phyloP scores from a whole-genome alignment of 805 yeast genomes.

The Metschnikowia bowlesiae region DNA sequence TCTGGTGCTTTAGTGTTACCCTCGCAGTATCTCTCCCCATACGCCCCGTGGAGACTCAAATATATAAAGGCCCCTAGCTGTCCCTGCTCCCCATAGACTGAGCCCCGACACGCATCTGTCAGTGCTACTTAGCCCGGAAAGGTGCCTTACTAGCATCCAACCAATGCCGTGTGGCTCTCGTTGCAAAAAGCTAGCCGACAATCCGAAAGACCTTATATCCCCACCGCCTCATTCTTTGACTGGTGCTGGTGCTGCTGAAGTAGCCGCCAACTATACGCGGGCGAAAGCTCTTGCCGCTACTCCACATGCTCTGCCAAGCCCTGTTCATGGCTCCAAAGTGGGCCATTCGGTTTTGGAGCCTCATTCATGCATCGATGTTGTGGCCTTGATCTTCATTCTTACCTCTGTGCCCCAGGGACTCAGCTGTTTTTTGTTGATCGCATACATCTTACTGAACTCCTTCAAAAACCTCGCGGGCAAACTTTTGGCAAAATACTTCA shows the following conservation, averaged over 20 bases:
- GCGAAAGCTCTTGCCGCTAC: conserved; percentile 2
- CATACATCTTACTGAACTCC: conserved; percentile 27
- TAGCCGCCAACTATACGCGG: conserved; percentile 6
- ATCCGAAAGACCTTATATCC: not conserved
- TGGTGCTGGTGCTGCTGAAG: conserved; percentile 10
- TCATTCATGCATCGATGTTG: conserved; percentile 23
- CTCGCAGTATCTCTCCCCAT: not conserved
- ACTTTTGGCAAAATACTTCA: conserved; percentile 18
- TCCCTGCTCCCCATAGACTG: not conserved
- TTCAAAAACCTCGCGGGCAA: conserved; percentile 28
- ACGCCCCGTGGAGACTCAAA: not conserved
- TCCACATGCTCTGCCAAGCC: not conserved
- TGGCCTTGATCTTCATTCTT: conserved; percentile 29
- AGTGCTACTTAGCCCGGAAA: not conserved
- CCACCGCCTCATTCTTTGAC: conserved; percentile 12
- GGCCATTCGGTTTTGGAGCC: conserved; percentile 7
- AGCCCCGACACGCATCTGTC: not conserved
- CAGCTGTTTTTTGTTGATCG: conserved; percentile 21
- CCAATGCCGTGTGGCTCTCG: conserved; percentile 7
- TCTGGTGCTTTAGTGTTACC: not conserved
- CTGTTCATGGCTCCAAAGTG: not conserved
- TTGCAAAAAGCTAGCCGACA: conserved; percentile 4
- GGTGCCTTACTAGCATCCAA: conserved; percentile 1
- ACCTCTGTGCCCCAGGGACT: conserved; percentile 25
- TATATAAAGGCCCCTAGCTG: not conserved